phyloP scores from a whole-genome alignment of 129 eudicot species.

The Lactuca sativa region DNA sequence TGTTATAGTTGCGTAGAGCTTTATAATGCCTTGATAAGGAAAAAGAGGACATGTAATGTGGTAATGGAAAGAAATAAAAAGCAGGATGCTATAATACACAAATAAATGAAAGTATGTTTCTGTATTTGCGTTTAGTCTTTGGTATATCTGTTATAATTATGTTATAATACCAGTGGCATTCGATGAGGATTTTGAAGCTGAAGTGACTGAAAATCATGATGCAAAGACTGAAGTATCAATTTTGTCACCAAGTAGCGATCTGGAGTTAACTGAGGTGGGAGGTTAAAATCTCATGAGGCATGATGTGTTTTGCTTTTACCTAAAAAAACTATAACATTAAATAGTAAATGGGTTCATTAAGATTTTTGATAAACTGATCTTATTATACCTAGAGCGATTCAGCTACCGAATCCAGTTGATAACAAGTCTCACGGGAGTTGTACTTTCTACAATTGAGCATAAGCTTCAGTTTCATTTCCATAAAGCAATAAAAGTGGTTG shows the following conservation, averaged over 20 bases:
- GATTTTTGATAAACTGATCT: too few relatives aligned
- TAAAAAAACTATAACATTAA: too few relatives aligned
- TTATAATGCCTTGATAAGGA: too few relatives aligned
- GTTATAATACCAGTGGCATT: conserved; percentile 70
- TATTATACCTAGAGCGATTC: too few relatives aligned
- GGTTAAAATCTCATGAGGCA: neutral
- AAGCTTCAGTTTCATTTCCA: too few relatives aligned
- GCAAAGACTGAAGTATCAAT: conserved; percentile 81
- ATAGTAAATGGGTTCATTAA: too few relatives aligned
- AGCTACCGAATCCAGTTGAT: too few relatives aligned
- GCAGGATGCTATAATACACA: neutral
- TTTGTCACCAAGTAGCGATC: conserved; percentile 75
- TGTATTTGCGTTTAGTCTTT: neutral
- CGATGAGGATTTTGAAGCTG: conserved; percentile 99
- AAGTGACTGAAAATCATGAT: conserved; percentile 78
- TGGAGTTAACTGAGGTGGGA: conserved; percentile 84
- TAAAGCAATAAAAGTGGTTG: neutral
- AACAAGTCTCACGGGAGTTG: too few relatives aligned
- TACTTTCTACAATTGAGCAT: too few relatives aligned
- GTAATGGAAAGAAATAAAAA: neutral
- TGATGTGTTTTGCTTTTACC: too few relatives aligned
- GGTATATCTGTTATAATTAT: neutral
- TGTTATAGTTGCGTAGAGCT: too few relatives aligned
- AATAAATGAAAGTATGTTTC: neutral
- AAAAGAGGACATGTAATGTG: neutral